phyloP scores from a whole-genome alignment of 495 filamentous ascomycete genomes.

The Astrothelium subdiscretum region DNA sequence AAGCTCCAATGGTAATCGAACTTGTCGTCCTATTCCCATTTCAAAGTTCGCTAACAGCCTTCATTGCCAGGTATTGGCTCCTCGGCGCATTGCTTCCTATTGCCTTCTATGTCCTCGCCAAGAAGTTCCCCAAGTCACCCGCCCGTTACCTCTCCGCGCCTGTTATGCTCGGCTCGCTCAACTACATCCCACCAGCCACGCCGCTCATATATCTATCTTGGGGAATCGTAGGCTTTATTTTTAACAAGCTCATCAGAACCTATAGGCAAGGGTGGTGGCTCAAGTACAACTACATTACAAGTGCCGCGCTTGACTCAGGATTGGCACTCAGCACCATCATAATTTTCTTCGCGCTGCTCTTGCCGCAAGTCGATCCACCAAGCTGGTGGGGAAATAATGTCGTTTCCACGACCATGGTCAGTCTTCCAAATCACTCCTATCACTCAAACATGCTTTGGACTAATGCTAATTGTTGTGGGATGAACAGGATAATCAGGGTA shows the following conservation, averaged over 20 bases:
- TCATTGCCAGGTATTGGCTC: slow-evolving; percentile 33
- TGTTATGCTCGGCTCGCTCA: slow-evolving; percentile 37
- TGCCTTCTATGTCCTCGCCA: slow-evolving; percentile 35
- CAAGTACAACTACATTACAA: slow-evolving; percentile 65
- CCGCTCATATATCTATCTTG: slow-evolving; percentile 46
- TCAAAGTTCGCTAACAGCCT: background rate
- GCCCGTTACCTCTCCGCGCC: slow-evolving; percentile 40
- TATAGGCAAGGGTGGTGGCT: slow-evolving; percentile 61
- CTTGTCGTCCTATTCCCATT: background rate
- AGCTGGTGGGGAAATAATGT: slow-evolving; percentile 57
- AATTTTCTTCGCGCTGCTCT: slow-evolving; percentile 56
- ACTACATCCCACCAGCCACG: slow-evolving; percentile 40
- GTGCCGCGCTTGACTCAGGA: slow-evolving; percentile 56
- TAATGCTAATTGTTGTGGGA: background rate
- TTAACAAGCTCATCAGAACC: slow-evolving; percentile 54
- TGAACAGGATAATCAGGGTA: background rate
- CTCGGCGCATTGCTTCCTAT: slow-evolving; percentile 37
- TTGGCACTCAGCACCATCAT: slow-evolving; percentile 54
- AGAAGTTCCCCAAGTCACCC: slow-evolving; percentile 31
- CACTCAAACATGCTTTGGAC: background rate
- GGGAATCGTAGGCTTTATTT: slow-evolving; percentile 55
- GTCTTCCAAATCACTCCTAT: background rate
- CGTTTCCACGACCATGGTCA: slow-evolving; percentile 32
- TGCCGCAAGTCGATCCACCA: slow-evolving; percentile 41
- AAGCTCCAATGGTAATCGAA: slow-evolving; percentile 48